Base-by-base conservation (phyloP, 805 yeast species). In the Candida fluviatilis region DNA sequence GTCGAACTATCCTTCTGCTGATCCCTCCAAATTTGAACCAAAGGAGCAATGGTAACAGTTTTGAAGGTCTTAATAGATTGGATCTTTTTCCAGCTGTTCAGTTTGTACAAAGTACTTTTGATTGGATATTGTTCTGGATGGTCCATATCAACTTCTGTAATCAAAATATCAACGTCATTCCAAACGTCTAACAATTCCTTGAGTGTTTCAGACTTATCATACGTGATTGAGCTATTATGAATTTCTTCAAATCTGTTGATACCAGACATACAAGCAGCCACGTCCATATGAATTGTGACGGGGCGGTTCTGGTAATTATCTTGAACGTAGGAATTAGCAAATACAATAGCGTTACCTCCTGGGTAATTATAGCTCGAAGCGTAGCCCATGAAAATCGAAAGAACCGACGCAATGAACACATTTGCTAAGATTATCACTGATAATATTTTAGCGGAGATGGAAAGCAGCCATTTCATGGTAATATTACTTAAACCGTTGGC, bases 221-320 rank as follows among this genome's bases (percentile, higher is more conserved):
- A 91, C n/a, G 41, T 45, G 5, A 62, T 48, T 1, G 34, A 13
- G 10, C 29, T 30, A 32, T 47, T 50, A 35, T 75, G 71, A 4
- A 84, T 47, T 52, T 89, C 82, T 0, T 82, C 82, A 62, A 91
- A 91, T 37, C 77, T 68, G 2, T 90, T 76, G 3, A 80, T 82
- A 6, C 98, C 98, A 1, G 91, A 79, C 93, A 87, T 88, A 51
- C 95, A 86, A 0, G 91, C 73, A 0, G 84, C 76, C 2, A 82
- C 81, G 50, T 85, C 95, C 63, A 87, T 62, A 57, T 90, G 95
- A 7, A 90, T 78, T 0, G 69, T 41, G 6, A 44, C 46, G 12
- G 54, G 41, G 11, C 54, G 49, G 3, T 56, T 42, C 26, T 43
- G 42, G 19, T 42, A 37, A 31, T 48, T 37, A 3, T 44, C 18